These are phyloP conservation scores for Penicillium goetzii DNA, from an alignment of 495 filamentous ascomycete genomes.

Conservation along the genomic window DNA sequence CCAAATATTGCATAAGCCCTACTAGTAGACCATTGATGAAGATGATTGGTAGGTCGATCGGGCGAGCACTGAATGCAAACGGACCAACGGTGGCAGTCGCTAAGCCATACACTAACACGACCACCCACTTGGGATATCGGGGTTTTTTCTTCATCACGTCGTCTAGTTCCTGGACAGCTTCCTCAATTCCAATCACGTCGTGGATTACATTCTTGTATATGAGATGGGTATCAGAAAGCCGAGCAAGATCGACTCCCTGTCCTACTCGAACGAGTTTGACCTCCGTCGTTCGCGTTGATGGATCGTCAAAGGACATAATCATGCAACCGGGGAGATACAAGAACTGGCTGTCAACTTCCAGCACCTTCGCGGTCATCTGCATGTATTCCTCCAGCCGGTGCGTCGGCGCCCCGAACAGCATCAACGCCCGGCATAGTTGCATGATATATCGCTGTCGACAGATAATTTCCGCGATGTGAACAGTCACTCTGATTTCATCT, in stretches of 20 bases:
- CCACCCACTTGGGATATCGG: constrained; percentile 66
- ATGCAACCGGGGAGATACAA: constrained; percentile 89
- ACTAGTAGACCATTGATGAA: constrained; percentile 84
- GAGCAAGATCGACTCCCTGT: constrained; percentile 81
- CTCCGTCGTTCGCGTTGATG: constrained; percentile 82
- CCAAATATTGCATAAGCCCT: constrained; percentile 74
- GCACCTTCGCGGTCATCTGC: constrained; percentile 81
- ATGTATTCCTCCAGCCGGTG: constrained; percentile 81
- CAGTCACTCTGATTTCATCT: constrained; percentile 75
- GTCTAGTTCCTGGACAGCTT: constrained; percentile 71
- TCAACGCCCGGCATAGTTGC: constrained; percentile 81
- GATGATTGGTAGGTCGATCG: constrained; percentile 82
- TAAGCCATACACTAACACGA: constrained; percentile 76
- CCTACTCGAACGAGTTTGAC: constrained; percentile 77
- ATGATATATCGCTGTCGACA: constrained; percentile 81
- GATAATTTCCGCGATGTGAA: constrained; percentile 82
- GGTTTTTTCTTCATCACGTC: constrained; percentile 65
- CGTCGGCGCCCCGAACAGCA: constrained; percentile 76
- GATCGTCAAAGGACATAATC: constrained; percentile 92
- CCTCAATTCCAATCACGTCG: constrained; percentile 79
- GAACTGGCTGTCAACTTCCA: constrained; percentile 87
- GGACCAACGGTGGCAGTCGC: constrained; percentile 78
- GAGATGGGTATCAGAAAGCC: constrained; percentile 77
- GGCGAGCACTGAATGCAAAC: constrained; percentile 81
- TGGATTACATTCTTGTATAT: constrained; percentile 93